Evolutionary conservation across 2,329 filamentous ascomycete genomes (phyloP), one percentile per base, ranked within the genome.

Genomic region (Metarhizium brunneum): DNA sequence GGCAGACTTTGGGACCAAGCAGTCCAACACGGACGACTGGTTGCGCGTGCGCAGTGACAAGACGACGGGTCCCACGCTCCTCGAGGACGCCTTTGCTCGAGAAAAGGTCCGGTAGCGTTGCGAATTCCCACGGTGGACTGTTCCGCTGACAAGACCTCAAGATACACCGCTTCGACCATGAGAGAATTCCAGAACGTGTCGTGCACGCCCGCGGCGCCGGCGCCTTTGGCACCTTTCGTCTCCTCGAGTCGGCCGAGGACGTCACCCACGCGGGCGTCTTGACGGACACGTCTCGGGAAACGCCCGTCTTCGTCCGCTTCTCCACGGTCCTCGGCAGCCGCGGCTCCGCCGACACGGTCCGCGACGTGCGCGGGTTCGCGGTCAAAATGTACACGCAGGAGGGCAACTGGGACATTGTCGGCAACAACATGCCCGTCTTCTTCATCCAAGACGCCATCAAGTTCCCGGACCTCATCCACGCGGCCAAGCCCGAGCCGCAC

Each of bases 311-410:
- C 10, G 14, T 70, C 16, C 84, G 88, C 0, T 92, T 94, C 68
- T 92, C 88, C 0, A 92, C 89, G 0, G 88, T 90, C 0, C 76
- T 88, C 2, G 87, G 87, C 6, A 88, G 83, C 65, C 79, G 84
- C 38, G 89, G 88, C 13, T 88, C 85, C 53, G 86, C 88, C 6
- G 89, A 94, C 66, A 92, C 87, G 0, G 88, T 91, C 1, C 82
- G 89, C n/a, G 88, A 94, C 73, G 86, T 91, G 2, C 82, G 88
- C 42, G 88, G 89, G 1, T 94, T 92, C 60, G 87, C 88, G 0
- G 71, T 89, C 59, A 70, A 71, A 47, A 66, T 71, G 64, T 91
- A 91, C 66, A 91, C 88, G 0, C 73, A 87, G 87, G 56, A 58
- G 47, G 56, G 56, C n/a, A 58, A 58, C 47, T 56, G 56, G 56